Conservation (phyloP, 2,329 filamentous ascomycete species). For the Exophiala alcalophila region DNA sequence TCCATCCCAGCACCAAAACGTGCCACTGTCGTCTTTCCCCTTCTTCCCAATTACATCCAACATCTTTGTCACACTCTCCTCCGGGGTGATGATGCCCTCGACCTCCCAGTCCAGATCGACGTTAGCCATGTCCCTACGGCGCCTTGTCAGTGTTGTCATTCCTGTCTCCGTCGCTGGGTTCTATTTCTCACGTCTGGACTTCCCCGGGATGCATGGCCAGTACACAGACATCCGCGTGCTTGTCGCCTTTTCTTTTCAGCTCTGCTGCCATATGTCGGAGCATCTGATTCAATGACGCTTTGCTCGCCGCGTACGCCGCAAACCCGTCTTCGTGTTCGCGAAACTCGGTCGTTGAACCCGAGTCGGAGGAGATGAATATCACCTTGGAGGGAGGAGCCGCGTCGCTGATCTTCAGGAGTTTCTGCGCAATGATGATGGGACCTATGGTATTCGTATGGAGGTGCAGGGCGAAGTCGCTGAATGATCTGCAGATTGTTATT, state of each 20-base stretch:
- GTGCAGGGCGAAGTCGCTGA: slow-evolving; percentile 53
- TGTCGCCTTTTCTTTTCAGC: slow-evolving; percentile 49
- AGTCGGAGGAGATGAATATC: slow-evolving; percentile 58
- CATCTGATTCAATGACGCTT: slow-evolving; percentile 57
- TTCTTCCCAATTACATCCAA: slow-evolving; percentile 51
- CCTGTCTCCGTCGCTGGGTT: background rate
- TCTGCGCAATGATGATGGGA: slow-evolving; percentile 56
- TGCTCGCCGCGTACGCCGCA: slow-evolving; percentile 56
- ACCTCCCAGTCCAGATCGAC: slow-evolving; percentile 52
- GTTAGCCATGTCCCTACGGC: slow-evolving; percentile 51
- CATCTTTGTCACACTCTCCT: slow-evolving; percentile 52
- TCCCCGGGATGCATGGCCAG: slow-evolving; percentile 58
- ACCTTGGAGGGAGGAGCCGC: slow-evolving; percentile 50
- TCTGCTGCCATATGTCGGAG: slow-evolving; percentile 57
- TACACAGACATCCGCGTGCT: slow-evolving; percentile 37
- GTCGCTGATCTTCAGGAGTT: slow-evolving; percentile 48
- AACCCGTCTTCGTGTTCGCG: slow-evolving; percentile 58
- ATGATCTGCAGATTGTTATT: slow-evolving; percentile 44
- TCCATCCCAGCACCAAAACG: slow-evolving; percentile 57
- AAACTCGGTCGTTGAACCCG: slow-evolving; percentile 52
- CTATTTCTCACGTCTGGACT: slow-evolving; percentile 49
- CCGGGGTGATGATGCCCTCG: slow-evolving; percentile 50
- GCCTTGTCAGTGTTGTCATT: slow-evolving; percentile 10
- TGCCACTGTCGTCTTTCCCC: slow-evolving; percentile 50
- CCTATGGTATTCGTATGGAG: slow-evolving; percentile 59